Evolutionary conservation across 2,329 filamentous ascomycete genomes (phyloP).

Genomic region (Neurospora crassa): DNA sequence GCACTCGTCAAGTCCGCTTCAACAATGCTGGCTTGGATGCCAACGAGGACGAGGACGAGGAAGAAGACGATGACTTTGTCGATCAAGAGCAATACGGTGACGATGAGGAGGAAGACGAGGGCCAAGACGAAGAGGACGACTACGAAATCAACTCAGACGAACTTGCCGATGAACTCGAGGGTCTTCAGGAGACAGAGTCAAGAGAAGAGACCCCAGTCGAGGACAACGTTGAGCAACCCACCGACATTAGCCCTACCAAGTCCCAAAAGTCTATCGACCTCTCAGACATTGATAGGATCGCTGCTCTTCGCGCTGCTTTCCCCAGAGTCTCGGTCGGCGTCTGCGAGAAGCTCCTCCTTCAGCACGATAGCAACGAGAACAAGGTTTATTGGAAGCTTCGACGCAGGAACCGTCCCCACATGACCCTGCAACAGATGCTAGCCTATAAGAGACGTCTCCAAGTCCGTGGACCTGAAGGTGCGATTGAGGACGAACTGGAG

Average conservation of each 20-base stretch:
- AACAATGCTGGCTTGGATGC: conserved; percentile 13
- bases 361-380: conserved; percentile 25
- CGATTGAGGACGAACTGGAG: neutral
- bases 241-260: neutral
- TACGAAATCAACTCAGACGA: conserved; percentile 11
- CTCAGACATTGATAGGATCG: conserved; percentile 24
- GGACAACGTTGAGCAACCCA: neutral
- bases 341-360: conserved; percentile 27
- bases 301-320: conserved; percentile 33
- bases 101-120: conserved; percentile 11
- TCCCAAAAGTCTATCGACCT: conserved; percentile 9
- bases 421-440: conserved; percentile 12
- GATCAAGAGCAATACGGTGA: conserved; percentile 14
- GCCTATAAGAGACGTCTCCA: neutral
- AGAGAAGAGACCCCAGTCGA: conserved; percentile 13
- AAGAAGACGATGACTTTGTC: neutral
- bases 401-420: conserved; percentile 22
- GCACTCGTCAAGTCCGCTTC: conserved; percentile 17
- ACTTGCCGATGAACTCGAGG: conserved; percentile 14
- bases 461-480: neutral
- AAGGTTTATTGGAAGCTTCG: conserved; percentile 29
- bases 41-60: conserved; percentile 6
- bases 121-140: conserved; percentile 12
- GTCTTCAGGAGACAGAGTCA: conserved; percentile 9
- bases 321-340: conserved; percentile 27